These are phyloP conservation scores for Neofusicoccum parvum DNA, from an alignment of 2,329 filamentous ascomycete genomes.

Conservation along the genomic window DNA sequence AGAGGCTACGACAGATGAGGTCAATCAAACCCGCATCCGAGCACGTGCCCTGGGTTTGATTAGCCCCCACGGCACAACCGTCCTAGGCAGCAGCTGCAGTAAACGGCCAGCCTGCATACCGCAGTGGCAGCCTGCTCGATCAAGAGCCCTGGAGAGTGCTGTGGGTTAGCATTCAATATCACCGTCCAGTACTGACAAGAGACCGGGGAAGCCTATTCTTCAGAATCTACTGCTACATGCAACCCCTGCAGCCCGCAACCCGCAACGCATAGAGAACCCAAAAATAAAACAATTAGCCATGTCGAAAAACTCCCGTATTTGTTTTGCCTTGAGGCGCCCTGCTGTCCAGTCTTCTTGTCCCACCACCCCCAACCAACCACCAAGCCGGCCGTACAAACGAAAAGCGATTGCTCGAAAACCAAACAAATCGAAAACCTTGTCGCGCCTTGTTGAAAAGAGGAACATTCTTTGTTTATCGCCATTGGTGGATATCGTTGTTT, in stretches of 20 bases:
- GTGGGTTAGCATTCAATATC: no score
- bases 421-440: neutral
- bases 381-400: neutral
- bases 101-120: no score
- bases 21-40: no score
- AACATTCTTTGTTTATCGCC: conserved; percentile 11
- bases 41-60: no score
- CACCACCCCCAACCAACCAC: neutral
- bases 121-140: no score
- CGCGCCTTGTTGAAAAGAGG: neutral
- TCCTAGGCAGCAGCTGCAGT: no score
- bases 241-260: neutral
- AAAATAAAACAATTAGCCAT: neutral
- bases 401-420: neutral
- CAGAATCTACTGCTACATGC: conserved; percentile 10
- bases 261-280: neutral
- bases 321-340: conserved; percentile 13
- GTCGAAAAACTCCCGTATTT: neutral
- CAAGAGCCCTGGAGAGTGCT: no score
- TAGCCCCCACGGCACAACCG: no score
- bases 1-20: no score
- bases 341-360: conserved; percentile 5
- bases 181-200: no score
- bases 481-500: conserved; percentile 11
- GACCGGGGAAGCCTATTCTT: neutral